Evolutionary conservation across 78 protist genomes (phyloP).

Genomic region (Planoprotostelium fungivorum): DNA sequence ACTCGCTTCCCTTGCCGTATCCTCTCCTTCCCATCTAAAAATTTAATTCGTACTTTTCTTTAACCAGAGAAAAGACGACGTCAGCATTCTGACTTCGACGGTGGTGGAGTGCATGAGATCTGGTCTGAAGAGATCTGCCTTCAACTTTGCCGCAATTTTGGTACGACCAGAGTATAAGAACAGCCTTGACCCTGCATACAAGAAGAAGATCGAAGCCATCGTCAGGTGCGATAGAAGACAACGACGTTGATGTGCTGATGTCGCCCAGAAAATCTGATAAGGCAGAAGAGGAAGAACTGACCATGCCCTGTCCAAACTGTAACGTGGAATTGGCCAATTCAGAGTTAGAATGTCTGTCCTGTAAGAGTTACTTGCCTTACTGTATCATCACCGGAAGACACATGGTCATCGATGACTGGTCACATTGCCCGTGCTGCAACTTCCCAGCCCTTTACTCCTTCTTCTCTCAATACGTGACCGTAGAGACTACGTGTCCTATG

Average conservation of each 20-base stretch:
- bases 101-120: slow-evolving; percentile 76
- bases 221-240: slow-evolving; percentile 44
- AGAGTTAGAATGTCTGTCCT: slow-evolving; percentile 61
- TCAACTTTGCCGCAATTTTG: slow-evolving; percentile 64
- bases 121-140: slow-evolving; percentile 34
- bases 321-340: slow-evolving; percentile 4
- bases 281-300: not conserved
- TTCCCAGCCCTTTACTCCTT: slow-evolving; percentile 42
- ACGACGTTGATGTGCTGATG: not conserved
- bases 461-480: not conserved
- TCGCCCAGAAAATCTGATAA: not conserved
- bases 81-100: slow-evolving; percentile 68
- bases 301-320: slow-evolving; percentile 43
- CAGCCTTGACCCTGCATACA: slow-evolving; percentile 35
- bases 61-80: slow-evolving; percentile 14
- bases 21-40: not conserved
- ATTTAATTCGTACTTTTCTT: not conserved
- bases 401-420: slow-evolving; percentile 34
- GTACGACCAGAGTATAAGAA: slow-evolving; percentile 64
- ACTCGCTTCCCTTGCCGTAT: slow-evolving; percentile 65
- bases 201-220: slow-evolving; percentile 63
- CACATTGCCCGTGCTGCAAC: slow-evolving; percentile 57
- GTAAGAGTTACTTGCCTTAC: slow-evolving; percentile 56
- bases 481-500: slow-evolving; percentile 23
- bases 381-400: slow-evolving; percentile 64